Base-by-base conservation (phyloP, 1,284 basidiomycete genomes). In the Ustilago xerochloae region DNA sequence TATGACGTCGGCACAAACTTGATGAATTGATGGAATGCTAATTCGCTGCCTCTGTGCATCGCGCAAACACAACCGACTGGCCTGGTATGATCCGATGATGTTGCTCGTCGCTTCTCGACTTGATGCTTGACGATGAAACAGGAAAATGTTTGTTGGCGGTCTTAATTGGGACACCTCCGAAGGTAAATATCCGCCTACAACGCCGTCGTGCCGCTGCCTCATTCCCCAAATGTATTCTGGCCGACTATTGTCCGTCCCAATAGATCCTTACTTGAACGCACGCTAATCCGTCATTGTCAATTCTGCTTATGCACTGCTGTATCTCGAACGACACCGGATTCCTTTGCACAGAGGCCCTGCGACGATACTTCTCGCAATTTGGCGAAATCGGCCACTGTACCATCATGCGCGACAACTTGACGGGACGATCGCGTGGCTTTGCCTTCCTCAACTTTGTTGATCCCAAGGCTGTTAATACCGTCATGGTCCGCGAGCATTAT, bases 121-220 rank as follows among this genome's bases (percentile, higher is more conserved):
- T 56, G 50, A 30, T 50, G 47, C n/a, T 26, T n/a, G 41, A 35
- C 10, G 45, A 52, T 48, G 13, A 33, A 30, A 85, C 88, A 96
- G 94, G 86, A 97, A 97, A 88, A 97, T 95, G 93, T 97, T 97
- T 85, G 92, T 97, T 81, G 94, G 94, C 75, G 94, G 94, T 74
- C 88, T 97, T 63, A 95, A 96, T 87, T 97, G 94, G 94, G 94
- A 97, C 85, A 97, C 94, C 75, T 94, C 92, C 81, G 94, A 97
- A 87, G 93, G 94, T 76, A 63, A 41, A 10, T 67, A 67, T 38
- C 46, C 22, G 12, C 10, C 18, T 32, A 26, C 13, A 24, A 22
- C 6, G 16, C 2, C 24, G 41, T n/a, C n/a, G 6, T 38, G n/a
- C 35, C 8, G 1, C 18, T 41, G 18, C 51, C 24, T 45, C 24